A percentile compares a stretch with the other conserved stretches of the same genome.
Evolutionary conservation across 305 asterid species (phyloP).

Genomic region (Solanum hybrid): DNA sequence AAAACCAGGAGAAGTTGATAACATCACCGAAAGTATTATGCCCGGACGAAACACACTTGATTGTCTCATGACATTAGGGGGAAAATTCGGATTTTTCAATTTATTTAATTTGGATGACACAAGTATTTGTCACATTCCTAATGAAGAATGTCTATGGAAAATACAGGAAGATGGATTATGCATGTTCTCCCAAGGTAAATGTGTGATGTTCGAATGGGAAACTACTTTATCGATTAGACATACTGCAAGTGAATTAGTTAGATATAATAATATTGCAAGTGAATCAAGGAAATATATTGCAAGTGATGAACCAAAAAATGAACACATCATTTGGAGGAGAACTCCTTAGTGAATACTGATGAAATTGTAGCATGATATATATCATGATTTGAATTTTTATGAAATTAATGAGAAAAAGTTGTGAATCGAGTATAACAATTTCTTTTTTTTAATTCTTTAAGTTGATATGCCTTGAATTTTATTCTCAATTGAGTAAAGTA

Average conservation of each 20-base stretch:
- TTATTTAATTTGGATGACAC: background rate
- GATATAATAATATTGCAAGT: background rate
- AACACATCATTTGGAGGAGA: background rate
- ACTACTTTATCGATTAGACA: background rate
- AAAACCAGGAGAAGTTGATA: background rate
- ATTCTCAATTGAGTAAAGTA: background rate
- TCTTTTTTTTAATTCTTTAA: background rate
- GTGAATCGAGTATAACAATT: background rate
- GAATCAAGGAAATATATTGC: background rate
- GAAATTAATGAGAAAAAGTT: background rate
- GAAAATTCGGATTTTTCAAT: rapidly evolving
- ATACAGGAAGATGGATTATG: background rate
- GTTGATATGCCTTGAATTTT: background rate
- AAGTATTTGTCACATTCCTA: background rate
- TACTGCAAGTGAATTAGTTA: background rate
- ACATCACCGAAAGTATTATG: background rate
- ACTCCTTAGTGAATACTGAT: background rate
- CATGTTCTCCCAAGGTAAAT: background rate
- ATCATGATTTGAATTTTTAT: background rate
- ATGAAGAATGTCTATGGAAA: background rate
- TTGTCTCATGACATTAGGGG: background rate
- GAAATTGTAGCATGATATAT: background rate
- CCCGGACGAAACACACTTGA: background rate
- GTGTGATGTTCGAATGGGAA: background rate
- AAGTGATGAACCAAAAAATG: background rate